Evolutionary conservation across 2,329 filamentous ascomycete genomes (phyloP).

Genomic region (Hymenoscyphus linearis): DNA sequence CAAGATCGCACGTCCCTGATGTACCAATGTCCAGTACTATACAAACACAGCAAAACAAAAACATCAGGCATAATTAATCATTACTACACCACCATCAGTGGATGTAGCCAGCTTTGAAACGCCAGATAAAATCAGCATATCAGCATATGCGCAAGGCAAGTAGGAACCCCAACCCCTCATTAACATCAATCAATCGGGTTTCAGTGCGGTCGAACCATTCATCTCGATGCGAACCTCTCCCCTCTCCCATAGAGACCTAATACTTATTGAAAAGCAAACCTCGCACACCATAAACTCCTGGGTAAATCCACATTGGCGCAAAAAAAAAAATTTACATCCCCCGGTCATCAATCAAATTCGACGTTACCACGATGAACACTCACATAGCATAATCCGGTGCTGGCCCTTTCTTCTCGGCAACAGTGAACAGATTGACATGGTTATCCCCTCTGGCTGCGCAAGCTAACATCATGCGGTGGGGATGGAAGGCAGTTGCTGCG

Average conservation of each 20-base stretch:
- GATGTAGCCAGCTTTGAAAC: background rate
- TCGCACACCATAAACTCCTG: background rate
- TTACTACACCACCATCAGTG: conserved; percentile 4
- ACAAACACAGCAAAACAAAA: background rate
- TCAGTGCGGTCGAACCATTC: background rate
- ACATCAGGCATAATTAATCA: conserved; percentile 4
- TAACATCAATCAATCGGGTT: background rate
- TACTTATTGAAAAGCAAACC: background rate
- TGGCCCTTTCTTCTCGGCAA: conserved; percentile 44
- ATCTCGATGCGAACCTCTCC: background rate
- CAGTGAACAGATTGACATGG: conserved; percentile 84
- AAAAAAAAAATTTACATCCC: background rate
- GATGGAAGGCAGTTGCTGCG: conserved; percentile 87
- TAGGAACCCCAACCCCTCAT: background rate
- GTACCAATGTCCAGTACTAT: background rate
- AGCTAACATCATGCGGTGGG: conserved; percentile 85
- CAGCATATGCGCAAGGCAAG: background rate
- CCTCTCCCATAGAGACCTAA: background rate
- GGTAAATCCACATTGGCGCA: background rate
- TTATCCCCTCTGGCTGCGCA: conserved; percentile 82
- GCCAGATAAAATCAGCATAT: background rate
- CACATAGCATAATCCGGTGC: background rate
- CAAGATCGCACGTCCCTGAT: background rate
- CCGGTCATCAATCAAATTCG: background rate
- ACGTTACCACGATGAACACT: background rate